phyloP scores from a whole-genome alignment of 495 filamentous ascomycete genomes.

The Letharia lupina region DNA sequence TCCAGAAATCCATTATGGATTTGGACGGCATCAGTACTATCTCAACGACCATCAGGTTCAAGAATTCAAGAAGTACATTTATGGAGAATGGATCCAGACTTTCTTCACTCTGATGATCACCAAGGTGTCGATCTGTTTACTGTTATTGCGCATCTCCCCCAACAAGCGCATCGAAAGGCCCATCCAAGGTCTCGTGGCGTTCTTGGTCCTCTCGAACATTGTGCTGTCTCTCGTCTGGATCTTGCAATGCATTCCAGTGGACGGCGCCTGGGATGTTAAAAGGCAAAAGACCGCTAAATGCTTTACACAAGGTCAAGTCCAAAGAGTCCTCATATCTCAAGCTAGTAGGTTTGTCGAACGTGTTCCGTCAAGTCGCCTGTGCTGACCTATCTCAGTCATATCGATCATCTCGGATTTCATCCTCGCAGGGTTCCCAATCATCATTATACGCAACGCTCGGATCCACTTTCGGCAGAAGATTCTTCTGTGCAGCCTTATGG shows the following conservation, averaged over 20 bases:
- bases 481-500: constrained; percentile 30
- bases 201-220: constrained; percentile 14
- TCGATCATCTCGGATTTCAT: constrained; percentile 27
- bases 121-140: constrained; percentile 19
- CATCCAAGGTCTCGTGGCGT: constrained; percentile 7
- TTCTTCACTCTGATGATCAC: constrained; percentile 18
- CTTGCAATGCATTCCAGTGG: constrained; percentile 13
- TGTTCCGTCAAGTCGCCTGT: background rate
- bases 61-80: constrained; percentile 13
- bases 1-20: constrained; percentile 11
- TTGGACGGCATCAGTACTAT: constrained; percentile 16
- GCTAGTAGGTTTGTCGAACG: background rate
- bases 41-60: constrained; percentile 14
- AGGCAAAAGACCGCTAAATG: background rate
- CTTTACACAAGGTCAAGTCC: constrained; percentile 5
- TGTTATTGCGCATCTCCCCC: constrained; percentile 11
- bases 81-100: constrained; percentile 18
- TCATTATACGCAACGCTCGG: constrained; percentile 26
- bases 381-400: constrained; percentile 8
- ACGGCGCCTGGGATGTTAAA: constrained; percentile 6
- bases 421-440: constrained; percentile 29
- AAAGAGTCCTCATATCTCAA: constrained; percentile 15
- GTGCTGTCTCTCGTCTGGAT: constrained; percentile 13
- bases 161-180: constrained; percentile 7
- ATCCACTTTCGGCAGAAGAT: constrained; percentile 26